These are phyloP conservation scores for Penicillium hesseltinei DNA, from an alignment of 2,329 filamentous ascomycete genomes.

Conservation along the genomic window DNA sequence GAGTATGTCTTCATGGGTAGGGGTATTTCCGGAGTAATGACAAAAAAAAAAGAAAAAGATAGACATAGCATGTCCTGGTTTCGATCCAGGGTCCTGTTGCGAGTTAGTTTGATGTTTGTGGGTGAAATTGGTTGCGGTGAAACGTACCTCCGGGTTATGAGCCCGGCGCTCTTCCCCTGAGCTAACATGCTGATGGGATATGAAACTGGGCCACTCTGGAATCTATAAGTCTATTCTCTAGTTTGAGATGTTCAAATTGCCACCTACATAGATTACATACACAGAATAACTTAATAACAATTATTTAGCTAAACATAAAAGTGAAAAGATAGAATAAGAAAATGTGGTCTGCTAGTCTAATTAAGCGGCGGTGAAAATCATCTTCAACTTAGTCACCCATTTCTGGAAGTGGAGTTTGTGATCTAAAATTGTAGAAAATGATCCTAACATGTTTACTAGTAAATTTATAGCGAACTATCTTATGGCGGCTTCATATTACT, in stretches of 20 bases:
- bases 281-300: too few relatives aligned
- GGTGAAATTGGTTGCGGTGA: neutral
- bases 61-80: slow-evolving; percentile 2
- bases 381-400: neutral
- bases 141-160: slow-evolving; percentile 46
- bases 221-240: too few relatives aligned
- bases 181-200: slow-evolving; percentile 35
- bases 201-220: too few relatives aligned
- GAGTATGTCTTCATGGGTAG: too few relatives aligned
- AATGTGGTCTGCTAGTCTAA: too few relatives aligned
- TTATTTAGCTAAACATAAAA: too few relatives aligned
- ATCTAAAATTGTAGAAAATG: neutral
- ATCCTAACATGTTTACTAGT: neutral
- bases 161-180: slow-evolving; percentile 49
- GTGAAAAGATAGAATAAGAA: too few relatives aligned
- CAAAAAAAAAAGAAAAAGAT: neutral
- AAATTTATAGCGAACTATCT: neutral
- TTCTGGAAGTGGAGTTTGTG: neutral
- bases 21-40: too few relatives aligned
- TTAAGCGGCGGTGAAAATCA: too few relatives aligned
- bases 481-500: neutral
- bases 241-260: too few relatives aligned
- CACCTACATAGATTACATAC: too few relatives aligned
- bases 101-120: neutral
- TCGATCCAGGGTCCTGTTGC: slow-evolving; percentile 3